These are phyloP conservation scores for Pleurotus giganteus DNA, from an alignment of 768 basidiomycete genomes.

Conservation along the genomic window DNA sequence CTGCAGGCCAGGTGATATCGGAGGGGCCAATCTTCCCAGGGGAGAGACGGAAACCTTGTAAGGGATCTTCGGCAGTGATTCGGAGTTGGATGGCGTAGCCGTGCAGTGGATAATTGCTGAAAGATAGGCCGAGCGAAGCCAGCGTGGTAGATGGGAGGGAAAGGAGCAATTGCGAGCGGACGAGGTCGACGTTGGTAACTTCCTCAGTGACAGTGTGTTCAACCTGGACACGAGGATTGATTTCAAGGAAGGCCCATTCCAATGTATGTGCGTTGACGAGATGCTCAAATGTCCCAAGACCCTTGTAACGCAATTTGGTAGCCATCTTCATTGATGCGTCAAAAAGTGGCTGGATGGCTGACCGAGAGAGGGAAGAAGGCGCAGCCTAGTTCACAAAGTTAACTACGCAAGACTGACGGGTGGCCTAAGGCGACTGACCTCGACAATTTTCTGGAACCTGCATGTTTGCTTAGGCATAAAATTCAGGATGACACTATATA, in stretches of 20 bases:
- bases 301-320: slow-evolving; percentile 71
- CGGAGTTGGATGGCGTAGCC: slow-evolving; percentile 86
- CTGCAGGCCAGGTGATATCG: slow-evolving; percentile 67
- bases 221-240: slow-evolving; percentile 90
- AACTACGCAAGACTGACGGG: not conserved
- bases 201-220: slow-evolving; percentile 95
- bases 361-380: slow-evolving; percentile 76
- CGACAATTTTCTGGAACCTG: slow-evolving; percentile 80
- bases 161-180: slow-evolving; percentile 86
- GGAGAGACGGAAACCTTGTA: slow-evolving; percentile 74
- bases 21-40: slow-evolving; percentile 81
- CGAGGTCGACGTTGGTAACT: slow-evolving; percentile 85
- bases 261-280: slow-evolving; percentile 69
- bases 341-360: slow-evolving; percentile 64
- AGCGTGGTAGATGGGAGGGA: slow-evolving; percentile 69
- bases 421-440: slow-evolving; percentile 52
- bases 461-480: too few relatives aligned
- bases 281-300: slow-evolving; percentile 90
- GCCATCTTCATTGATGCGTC: slow-evolving; percentile 79
- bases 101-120: slow-evolving; percentile 66
- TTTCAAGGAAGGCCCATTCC: slow-evolving; percentile 88
- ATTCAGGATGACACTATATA: too few relatives aligned
- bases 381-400: slow-evolving; percentile 38
- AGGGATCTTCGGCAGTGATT: slow-evolving; percentile 86
- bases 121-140: slow-evolving; percentile 65